Base-by-base conservation (phyloP, 306 rosid species). In the Rosa persica region DNA sequence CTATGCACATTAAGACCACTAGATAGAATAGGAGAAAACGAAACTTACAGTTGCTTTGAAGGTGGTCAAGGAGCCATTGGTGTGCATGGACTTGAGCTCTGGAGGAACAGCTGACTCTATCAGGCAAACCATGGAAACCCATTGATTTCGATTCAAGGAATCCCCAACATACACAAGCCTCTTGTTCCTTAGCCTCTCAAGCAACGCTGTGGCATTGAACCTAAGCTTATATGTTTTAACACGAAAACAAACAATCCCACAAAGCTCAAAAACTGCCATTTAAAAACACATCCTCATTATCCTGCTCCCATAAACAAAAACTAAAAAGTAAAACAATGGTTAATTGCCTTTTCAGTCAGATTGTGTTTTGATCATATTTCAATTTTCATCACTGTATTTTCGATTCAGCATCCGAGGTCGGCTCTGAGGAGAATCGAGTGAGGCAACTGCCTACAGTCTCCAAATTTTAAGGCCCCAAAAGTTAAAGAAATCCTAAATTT, bases 121-220 rank as follows among this genome's bases (percentile, higher is more conserved):
- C 64, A 94, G 89, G 74, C 98, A 94, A 60, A 92, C 89, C 97
- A 95, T 89, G 11, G 98, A 95, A 80, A 91, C 90, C 98, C 98
- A 95, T 85, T 92, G 97, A 48, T 96, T 96, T 80, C 97, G 85
- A 71, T 94, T 92, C 70, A 94, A 85, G 19, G 98, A 94, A 82
- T 94, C 98, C 38, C 98, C 97, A 27, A 90, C 97, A 81, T 88
- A 94, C 70, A 90, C 81, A 73, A 94, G 89, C 84, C 97, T 88
- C 87, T 89, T 92, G 87, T 92, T 88, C 89, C 95, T 90, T 73
- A 90, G 87, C 80, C 75, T 88, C 86, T 90, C 88, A 61, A 92
- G 92, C 83, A 92, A 64, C 73, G 82, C 84, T 83, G 96, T 90
- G 89, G 90, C 96, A 69, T 92, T 92, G 87, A 95, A 95, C 97